phyloP scores from a whole-genome alignment of 768 basidiomycete genomes.

The Hypholoma fasciculare region DNA sequence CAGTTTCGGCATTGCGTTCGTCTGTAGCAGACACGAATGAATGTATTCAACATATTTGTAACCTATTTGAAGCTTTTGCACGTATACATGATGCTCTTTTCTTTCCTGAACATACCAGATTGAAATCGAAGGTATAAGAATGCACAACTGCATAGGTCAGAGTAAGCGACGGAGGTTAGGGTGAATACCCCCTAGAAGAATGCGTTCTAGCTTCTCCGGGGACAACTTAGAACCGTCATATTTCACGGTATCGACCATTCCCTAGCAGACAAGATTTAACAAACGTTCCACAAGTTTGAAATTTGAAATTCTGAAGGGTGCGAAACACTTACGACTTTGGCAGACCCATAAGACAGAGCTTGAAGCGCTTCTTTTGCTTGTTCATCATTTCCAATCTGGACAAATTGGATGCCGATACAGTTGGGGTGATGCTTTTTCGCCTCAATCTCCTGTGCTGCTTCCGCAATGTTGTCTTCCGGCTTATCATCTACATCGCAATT shows the following conservation, averaged over 20 bases:
- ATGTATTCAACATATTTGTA: no score
- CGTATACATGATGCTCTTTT: no score
- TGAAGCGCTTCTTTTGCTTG: slow-evolving; percentile 20
- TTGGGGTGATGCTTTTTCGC: slow-evolving; percentile 30
- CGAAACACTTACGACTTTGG: slow-evolving; percentile 24
- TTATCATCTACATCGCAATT: not conserved
- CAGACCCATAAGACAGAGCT: slow-evolving; percentile 22
- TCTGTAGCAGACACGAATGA: no score
- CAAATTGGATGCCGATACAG: slow-evolving; percentile 31
- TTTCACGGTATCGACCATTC: slow-evolving; percentile 32
- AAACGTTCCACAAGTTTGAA: not conserved
- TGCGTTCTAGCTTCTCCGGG: slow-evolving; percentile 26
- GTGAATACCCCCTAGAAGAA: slow-evolving; percentile 33
- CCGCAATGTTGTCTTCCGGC: slow-evolving; percentile 15
- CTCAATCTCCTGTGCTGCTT: slow-evolving; percentile 22
- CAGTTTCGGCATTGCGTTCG: not conserved
- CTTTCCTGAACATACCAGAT: no score
- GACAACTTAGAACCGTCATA: slow-evolving; percentile 25
- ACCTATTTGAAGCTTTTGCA: no score
- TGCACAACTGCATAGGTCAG: not conserved
- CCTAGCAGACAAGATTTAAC: slow-evolving; percentile 14
- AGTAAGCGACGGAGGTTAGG: slow-evolving; percentile 24
- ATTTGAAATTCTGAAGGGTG: no score
- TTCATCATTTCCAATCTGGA: slow-evolving; percentile 31
- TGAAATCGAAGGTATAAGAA: no score